phyloP scores from a whole-genome alignment of 2,329 filamentous ascomycete species.

The Fusarium sp. region DNA sequence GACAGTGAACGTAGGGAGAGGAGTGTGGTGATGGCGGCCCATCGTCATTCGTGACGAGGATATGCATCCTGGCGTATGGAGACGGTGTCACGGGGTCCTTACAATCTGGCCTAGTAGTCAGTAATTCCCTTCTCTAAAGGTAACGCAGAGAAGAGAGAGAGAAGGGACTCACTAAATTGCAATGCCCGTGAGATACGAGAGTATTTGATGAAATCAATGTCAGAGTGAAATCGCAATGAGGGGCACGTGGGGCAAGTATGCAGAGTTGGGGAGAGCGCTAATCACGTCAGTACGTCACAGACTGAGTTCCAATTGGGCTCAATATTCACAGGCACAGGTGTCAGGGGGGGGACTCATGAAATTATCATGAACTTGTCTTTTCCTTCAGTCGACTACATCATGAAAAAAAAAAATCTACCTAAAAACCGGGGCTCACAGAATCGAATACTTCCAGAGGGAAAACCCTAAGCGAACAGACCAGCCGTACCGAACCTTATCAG shows the following conservation, averaged over 20 bases:
- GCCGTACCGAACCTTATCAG: neutral
- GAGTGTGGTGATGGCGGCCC: constrained; percentile 81
- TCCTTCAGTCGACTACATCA: constrained; percentile 34
- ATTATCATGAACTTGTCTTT: constrained; percentile 36
- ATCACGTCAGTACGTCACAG: constrained; percentile 39
- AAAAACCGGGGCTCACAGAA: constrained; percentile 33
- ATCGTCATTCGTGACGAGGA: constrained; percentile 80
- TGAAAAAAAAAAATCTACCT: constrained; percentile 27
- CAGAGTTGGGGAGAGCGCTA: constrained; percentile 23
- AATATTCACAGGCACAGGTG: neutral
- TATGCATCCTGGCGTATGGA: constrained; percentile 60
- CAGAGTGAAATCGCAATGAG: constrained; percentile 32
- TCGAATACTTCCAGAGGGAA: constrained; percentile 26
- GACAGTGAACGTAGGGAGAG: constrained; percentile 81
- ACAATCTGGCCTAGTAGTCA: neutral
- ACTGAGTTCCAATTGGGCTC: constrained; percentile 25
- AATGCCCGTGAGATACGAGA: constrained; percentile 14
- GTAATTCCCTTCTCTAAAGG: neutral
- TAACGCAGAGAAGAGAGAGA: neutral
- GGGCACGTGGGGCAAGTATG: constrained; percentile 38
- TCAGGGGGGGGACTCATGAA: constrained; percentile 11
- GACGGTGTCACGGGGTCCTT: neutral
- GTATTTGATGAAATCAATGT: constrained; percentile 16
- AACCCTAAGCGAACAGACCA: constrained; percentile 15
- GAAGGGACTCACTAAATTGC: neutral